Base-by-base conservation (phyloP, 169 alveolate genomes). In the Cyclospora cayetanensis region DNA sequence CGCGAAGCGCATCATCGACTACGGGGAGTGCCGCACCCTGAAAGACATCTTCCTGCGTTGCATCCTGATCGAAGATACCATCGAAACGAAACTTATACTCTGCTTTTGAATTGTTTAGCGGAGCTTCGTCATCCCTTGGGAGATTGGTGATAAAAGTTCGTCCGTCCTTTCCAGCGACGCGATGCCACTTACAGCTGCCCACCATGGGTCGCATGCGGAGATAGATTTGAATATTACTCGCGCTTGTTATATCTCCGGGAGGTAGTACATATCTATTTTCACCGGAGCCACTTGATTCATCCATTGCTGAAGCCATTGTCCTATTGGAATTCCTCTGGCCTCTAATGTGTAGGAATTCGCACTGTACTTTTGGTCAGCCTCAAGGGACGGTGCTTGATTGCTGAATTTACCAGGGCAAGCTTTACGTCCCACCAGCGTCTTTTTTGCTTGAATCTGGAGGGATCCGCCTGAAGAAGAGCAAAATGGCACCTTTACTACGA, bases 11-110 rank as follows among this genome's bases (percentile, higher is more conserved):
- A 42, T 42, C 91, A 22, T 92, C 74, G 34, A 92, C 63, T 22
- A 87, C 91, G 20, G 94, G 93, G 7, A 53, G 42, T 11, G 98
- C 99, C 22, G 96, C 96, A 34, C 88, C 94, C 39, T 95, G 93
- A 87, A 97, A 97, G 27, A 97, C 96, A 66, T 95, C 95, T 63
- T 97, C 98, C 90, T 97, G 96, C 22, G 94, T 91, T 15, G 98
- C 91, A 20, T 93, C 79, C 83, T 94, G 93, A 50, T 92, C 95
- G 70, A 95, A 95, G 12, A 96, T 94, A 39, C 95, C 95, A 82
- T 96, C 97, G 84, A 96, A 97, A 42, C 74, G 85, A 90, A 96
- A 97, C 34, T 72, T 80, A 86, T 90, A 94, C 70, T 91, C 93
- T 63, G 93, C 94, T 27, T 94, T 93, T 50, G 93, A 80, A 76